These are phyloP conservation scores for Sporisorium scitamineum DNA, from an alignment of 1,284 basidiomycete species.

Conservation along the genomic window DNA sequence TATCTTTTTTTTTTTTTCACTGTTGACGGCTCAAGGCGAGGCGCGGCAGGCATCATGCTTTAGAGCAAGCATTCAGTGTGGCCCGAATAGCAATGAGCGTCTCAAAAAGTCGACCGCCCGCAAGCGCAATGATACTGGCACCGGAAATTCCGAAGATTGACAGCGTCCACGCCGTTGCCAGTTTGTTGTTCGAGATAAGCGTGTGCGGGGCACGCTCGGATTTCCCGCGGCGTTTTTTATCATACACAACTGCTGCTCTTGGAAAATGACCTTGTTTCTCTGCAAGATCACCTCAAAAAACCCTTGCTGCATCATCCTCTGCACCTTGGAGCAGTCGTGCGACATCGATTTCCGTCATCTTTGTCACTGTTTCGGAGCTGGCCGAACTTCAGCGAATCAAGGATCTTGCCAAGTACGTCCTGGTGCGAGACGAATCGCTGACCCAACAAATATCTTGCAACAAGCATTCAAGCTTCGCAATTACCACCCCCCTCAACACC, in stretches of 20 bases:
- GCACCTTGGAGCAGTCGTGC: background rate
- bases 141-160: background rate
- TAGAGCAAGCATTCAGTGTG: background rate
- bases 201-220: conserved; percentile 8
- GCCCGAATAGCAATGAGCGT: background rate
- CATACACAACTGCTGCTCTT: too few relatives aligned
- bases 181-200: conserved; percentile 15
- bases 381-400: background rate
- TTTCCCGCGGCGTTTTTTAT: conserved; percentile 14
- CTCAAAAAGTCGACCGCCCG: background rate
- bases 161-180: background rate
- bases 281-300: background rate
- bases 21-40: background rate
- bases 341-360: too few relatives aligned
- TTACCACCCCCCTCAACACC: conserved; percentile 6
- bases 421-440: background rate
- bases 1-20: background rate
- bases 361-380: background rate
- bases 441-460: background rate
- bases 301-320: background rate
- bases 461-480: background rate
- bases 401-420: background rate
- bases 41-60: too few relatives aligned
- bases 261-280: too few relatives aligned
- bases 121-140: background rate